A percentile compares a stretch with the other conserved stretches of the same genome.
Evolutionary conservation across 2,329 filamentous ascomycete genomes (phyloP).

Genomic region (Aspergillus fructus): DNA sequence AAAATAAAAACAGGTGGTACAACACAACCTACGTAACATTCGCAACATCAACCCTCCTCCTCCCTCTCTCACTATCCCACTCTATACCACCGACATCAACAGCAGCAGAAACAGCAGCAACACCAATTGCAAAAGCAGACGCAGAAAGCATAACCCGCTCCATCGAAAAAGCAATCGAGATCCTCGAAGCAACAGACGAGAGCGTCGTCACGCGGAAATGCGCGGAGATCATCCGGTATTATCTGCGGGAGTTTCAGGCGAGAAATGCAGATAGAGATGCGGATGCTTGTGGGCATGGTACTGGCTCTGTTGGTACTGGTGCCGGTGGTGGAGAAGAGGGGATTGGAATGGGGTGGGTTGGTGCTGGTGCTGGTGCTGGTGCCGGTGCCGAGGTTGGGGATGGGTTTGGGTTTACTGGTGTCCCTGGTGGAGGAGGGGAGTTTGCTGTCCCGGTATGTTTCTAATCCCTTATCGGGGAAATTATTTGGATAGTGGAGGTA

Average conservation of each 20-base stretch:
- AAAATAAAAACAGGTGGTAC: conserved; percentile 38
- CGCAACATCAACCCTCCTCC: conserved; percentile 39
- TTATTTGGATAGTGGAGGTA: no score
- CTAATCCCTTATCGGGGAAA: no score
- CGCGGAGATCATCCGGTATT: conserved; percentile 36
- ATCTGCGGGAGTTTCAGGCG: conserved; percentile 29
- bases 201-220: conserved; percentile 41
- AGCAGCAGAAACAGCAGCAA: no score
- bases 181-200: conserved; percentile 45
- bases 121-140: conserved; percentile 19
- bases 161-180: conserved; percentile 40
- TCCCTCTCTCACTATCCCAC: conserved; percentile 33
- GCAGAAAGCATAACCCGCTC: conserved; percentile 28
- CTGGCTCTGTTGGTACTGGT: background rate
- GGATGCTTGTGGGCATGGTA: background rate
- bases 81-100: background rate
- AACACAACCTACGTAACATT: conserved; percentile 46
- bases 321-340: background rate
- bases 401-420: background rate
- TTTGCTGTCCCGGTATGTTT: conserved; percentile 30
- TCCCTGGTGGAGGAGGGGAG: background rate
- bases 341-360: background rate
- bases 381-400: background rate
- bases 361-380: background rate
- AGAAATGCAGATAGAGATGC: background rate